Base-by-base conservation (phyloP, 305 asterid species). In the Fraxinus greggii region DNA sequence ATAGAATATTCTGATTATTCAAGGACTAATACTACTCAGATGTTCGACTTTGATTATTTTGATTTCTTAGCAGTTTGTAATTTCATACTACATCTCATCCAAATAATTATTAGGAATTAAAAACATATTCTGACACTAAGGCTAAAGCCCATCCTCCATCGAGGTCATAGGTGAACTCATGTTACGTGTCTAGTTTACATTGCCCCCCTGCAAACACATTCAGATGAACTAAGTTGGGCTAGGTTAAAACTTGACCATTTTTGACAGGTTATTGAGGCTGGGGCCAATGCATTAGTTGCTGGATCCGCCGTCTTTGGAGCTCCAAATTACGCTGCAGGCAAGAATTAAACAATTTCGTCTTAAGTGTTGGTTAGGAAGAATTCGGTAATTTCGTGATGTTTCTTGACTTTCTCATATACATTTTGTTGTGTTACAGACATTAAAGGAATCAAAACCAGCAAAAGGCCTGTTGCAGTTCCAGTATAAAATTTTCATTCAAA, bases 291-390 rank as follows among this genome's bases (percentile, higher is more conserved):
- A 42, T 74, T 97, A 84, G 99, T 97, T 83, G 99, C 99, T 74
- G 99, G 99, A 78, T 97, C 99, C 69, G 99, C 99, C 67, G 98
- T 97, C 63, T 97, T 97, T 78, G 98, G 98, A 80, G 97, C 99
- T 81, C 96, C 98, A 32, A 96, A 97, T 86, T 97, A 93, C 78
- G 98, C 99, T 29, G 97, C 87, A 97, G 99, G 99, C 86, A 94
- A 87, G 92, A 13, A 79, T 51, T 32, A 35, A 82, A 26, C 75
- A 28, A 77, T 76, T 59, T 63, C 23, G 8, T 38, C 45, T 70
- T 0, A 80, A 54, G 38, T 76, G 79, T 69, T 35, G 42, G 35
- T 56, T 10, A n/a, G 17, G 45, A 79, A 51, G 48, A 67, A 75
- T n/a, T 31, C 24, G 29, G 5, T 67, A 65, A 65, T 42, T 78